Evolutionary conservation across 371 early-diverging fungal species (phyloP), one percentile per base, ranked within the genome.

Genomic region (Basidiobolus meristosporus): DNA sequence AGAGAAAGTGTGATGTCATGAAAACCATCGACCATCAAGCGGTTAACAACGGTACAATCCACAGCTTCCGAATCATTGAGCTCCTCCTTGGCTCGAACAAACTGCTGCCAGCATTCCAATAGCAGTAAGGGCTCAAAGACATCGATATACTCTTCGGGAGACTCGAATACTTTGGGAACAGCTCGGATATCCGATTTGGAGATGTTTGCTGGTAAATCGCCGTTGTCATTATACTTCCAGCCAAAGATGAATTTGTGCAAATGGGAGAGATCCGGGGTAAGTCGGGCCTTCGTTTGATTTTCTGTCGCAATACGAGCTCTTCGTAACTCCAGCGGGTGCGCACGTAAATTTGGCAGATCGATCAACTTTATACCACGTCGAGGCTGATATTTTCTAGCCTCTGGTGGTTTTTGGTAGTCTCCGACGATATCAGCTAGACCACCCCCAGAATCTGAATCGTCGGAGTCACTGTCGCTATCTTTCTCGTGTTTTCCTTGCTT

Each of bases 61-160:
- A 70, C 46, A 3, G 58, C 46, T 42, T 63, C 57, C 3, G 61
- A 42, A 22, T 72, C 54, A 9, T 45, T 33, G n/a, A 56, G 50
- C 34, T 77, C 72, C 38, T 85, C 85, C 28, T 70, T 68, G 1
- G 82, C 62, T 7, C 78, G 65, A 42, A 69, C 51, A 19, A 91
- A 47, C 44, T 85, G 84, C 46, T 71, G 63, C 89, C 90, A 90
- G 35, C 76, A 67, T 53, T 95, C 96, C 6, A 86, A 50, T 12
- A 89, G 43, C 31, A 89, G 39, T 31, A 95, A 48, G 0, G 90
- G 90, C 51, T 89, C 88, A 48, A 91, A 82, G 0, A 59, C 50
- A 7, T 44, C 37, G 3, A 53, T 48, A 47, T 93, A 95, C 31
- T 74, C 68, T 7, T 61, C 47, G 19, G 62, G 63, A 15, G 59